Conservation (phyloP, 2,329 filamentous ascomycete genomes). For the Xylaria sp. region DNA sequence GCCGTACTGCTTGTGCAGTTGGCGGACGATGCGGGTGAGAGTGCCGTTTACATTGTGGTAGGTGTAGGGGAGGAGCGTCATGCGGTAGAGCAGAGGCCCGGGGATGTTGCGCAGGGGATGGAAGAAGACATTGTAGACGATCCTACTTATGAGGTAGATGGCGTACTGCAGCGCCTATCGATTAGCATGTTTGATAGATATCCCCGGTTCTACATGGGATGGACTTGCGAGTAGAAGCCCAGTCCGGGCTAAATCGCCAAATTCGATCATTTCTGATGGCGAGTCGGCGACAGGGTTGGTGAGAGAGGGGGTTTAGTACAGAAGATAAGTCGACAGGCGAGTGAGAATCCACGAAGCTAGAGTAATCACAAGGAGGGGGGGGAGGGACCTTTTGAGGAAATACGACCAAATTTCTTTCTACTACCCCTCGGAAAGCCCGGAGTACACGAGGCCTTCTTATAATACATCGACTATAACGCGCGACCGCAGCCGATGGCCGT, state of each 20-base stretch:
- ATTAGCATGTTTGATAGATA: not conserved
- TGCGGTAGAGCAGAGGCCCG: conserved; percentile 26
- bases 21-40: conserved; percentile 19
- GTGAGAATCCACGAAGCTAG: too few species aligned
- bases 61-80: conserved; percentile 19
- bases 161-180: conserved; percentile 4
- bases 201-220: not conserved
- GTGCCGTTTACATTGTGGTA: conserved; percentile 17
- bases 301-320: too few species aligned
- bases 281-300: too few species aligned
- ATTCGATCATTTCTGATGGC: too few species aligned
- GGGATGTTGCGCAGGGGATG: conserved; percentile 29
- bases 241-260: conserved; percentile 8
- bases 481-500: too few species aligned
- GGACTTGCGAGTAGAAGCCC: conserved; percentile 12
- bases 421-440: too few species aligned
- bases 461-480: too few species aligned
- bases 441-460: too few species aligned
- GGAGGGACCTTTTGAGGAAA: too few species aligned
- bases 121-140: conserved; percentile 22
- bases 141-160: conserved; percentile 3
- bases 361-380: too few species aligned
- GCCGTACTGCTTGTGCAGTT: conserved; percentile 36
- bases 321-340: too few species aligned
- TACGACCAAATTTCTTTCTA: too few species aligned